A percentile compares a stretch with the other conserved stretches of the same genome.
phyloP scores from a whole-genome alignment of 2,329 filamentous ascomycete species.

The Colletotrichum lentis region DNA sequence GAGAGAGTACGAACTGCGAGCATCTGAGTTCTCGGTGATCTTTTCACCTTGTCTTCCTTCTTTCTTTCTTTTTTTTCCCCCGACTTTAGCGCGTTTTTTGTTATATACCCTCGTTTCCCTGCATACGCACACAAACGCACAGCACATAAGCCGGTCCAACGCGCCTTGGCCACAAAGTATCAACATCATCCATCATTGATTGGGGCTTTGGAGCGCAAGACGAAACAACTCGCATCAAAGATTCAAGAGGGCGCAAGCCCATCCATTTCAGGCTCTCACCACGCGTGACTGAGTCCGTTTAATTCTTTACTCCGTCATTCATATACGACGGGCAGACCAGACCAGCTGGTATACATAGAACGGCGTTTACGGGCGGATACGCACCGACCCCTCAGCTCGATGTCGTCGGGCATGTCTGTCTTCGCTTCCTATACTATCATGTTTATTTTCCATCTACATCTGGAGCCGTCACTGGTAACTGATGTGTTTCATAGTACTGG shows the following conservation, averaged over 20 bases:
- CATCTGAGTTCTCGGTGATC: conserved; percentile 47
- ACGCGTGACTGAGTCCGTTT: neutral
- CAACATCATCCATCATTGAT: conserved; percentile 4
- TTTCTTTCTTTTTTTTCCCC: neutral
- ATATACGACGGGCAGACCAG: conserved; percentile 17
- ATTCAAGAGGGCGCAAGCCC: conserved; percentile 36
- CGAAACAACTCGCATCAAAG: conserved; percentile 26
- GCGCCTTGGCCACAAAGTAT: conserved; percentile 1
- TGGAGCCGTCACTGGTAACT: conserved; percentile 18
- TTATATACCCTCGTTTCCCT: neutral
- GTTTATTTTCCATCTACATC: neutral
- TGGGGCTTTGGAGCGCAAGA: conserved; percentile 11
- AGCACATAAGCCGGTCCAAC: conserved; percentile 5
- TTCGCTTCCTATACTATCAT: conserved; percentile 12
- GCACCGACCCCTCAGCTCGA: conserved; percentile 11
- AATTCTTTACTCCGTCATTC: neutral
- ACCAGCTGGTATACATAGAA: conserved; percentile 30
- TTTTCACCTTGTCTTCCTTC: too few relatives aligned
- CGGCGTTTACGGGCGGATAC: conserved; percentile 15
- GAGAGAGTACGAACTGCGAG: conserved; percentile 59
- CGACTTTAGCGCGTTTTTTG: conserved; percentile 9
- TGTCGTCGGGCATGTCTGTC: neutral
- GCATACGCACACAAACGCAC: neutral
- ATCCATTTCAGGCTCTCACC: conserved; percentile 15
- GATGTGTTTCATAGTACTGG: conserved; percentile 29